A percentile compares a stretch with the other conserved stretches of the same genome.
Conservation (phyloP, 306 rosid species). For the Canavalia gladiata region DNA sequence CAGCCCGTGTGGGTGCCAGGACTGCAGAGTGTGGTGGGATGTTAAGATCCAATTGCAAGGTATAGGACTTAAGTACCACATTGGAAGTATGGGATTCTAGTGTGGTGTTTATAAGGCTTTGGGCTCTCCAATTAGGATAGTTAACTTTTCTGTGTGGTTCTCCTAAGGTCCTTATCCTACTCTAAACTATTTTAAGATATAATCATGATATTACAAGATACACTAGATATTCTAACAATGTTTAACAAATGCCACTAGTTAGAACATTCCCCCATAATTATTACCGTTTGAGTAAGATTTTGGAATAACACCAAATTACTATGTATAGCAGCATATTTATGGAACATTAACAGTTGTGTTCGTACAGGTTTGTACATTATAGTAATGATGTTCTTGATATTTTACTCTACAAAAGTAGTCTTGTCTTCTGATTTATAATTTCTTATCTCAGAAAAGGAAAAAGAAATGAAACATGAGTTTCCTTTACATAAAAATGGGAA, state of each 20-base stretch:
- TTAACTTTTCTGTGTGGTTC: no score
- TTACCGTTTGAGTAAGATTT: background rate
- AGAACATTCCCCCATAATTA: background rate
- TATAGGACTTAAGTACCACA: no score
- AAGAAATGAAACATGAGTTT: background rate
- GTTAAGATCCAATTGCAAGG: no score
- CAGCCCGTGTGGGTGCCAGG: no score
- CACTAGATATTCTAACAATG: background rate
- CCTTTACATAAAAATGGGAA: background rate
- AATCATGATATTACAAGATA: background rate
- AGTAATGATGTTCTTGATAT: conserved; percentile 2
- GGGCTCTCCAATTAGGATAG: no score
- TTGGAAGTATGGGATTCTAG: no score
- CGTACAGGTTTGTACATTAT: background rate
- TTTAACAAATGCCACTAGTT: background rate
- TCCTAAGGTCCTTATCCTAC: no score
- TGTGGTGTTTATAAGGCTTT: no score
- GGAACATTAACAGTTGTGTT: background rate
- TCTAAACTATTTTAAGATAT: no score
- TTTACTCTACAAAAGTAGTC: background rate
- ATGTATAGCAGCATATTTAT: background rate
- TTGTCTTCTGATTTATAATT: conserved; percentile 8
- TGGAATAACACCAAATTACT: background rate
- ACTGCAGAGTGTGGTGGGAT: no score
- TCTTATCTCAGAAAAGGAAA: background rate